These are phyloP conservation scores for Phytophthora litchii DNA, from an alignment of 352 stramenopile species.

Conservation along the genomic window DNA sequence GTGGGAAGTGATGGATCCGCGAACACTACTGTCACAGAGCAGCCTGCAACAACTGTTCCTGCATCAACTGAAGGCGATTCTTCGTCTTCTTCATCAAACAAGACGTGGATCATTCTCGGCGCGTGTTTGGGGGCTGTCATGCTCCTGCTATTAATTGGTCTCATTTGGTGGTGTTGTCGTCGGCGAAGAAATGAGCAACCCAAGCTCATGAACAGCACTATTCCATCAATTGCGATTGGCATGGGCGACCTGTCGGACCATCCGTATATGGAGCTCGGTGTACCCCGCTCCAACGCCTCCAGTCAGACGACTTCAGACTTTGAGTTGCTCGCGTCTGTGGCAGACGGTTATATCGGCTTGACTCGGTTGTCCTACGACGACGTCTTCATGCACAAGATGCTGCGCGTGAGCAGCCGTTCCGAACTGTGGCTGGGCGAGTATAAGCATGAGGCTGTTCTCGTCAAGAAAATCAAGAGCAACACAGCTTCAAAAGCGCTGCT, in stretches of 20 bases:
- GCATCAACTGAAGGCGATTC: conserved; percentile 14
- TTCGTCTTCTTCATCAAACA: conserved; percentile 39
- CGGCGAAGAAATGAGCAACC: conserved; percentile 47
- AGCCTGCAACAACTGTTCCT: conserved; percentile 24
- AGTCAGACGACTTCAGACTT: conserved; percentile 81
- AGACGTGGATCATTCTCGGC: conserved; percentile 55
- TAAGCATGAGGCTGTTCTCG: conserved; percentile 59
- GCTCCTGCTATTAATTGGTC: conserved; percentile 36
- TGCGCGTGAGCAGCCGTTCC: conserved; percentile 73
- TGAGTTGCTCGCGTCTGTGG: conserved; percentile 66
- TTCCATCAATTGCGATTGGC: conserved; percentile 58
- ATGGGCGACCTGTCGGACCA: conserved; percentile 64
- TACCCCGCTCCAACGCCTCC: conserved; percentile 48
- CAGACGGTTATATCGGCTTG: conserved; percentile 72
- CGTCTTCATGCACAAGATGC: conserved; percentile 72
- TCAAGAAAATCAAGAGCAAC: conserved; percentile 87
- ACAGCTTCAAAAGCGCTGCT: conserved; percentile 65
- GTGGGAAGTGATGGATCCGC: conserved; percentile 20
- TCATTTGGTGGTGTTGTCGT: conserved; percentile 49
- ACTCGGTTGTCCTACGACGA: conserved; percentile 73
- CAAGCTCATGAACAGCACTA: conserved; percentile 55
- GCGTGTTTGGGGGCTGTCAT: conserved; percentile 41
- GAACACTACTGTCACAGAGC: conserved; percentile 28
- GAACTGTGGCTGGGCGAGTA: conserved; percentile 83
- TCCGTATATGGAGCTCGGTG: conserved; percentile 59